These are phyloP conservation scores for Medicago arabica DNA, from an alignment of 306 rosid genomes.

Conservation along the genomic window DNA sequence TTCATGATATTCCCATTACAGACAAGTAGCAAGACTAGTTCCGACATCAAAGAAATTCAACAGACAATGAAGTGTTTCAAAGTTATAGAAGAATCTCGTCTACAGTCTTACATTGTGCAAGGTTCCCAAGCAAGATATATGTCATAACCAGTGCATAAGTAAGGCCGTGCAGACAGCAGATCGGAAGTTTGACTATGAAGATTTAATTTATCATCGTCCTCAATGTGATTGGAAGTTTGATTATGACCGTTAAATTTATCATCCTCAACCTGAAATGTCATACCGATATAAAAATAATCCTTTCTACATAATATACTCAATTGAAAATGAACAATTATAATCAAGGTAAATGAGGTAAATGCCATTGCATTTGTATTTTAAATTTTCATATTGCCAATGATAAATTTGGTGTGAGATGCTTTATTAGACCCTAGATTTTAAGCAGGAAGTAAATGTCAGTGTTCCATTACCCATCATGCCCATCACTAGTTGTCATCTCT, in stretches of 20 bases:
- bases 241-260: conserved; percentile 43
- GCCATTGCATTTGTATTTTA: conserved; percentile 25
- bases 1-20: conserved; percentile 5
- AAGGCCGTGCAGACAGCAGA: conserved; percentile 64
- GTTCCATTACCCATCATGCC: background rate
- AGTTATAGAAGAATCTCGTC: conserved; percentile 30
- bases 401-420: conserved; percentile 34
- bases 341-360: conserved; percentile 30
- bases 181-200: no score
- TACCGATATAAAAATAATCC: conserved; percentile 24
- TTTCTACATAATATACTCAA: conserved; percentile 17
- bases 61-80: conserved; percentile 9
- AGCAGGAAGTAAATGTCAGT: background rate
- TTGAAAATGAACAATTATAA: conserved; percentile 3
- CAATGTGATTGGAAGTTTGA: conserved; percentile 50
- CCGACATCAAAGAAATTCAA: conserved; percentile 4
- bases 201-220: no score
- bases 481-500: background rate
- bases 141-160: conserved; percentile 92
- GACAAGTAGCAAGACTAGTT: conserved; percentile 11
- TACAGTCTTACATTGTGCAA: conserved; percentile 77
- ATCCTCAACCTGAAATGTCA: conserved; percentile 62
- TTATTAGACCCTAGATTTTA: conserved; percentile 24
- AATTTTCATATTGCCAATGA: conserved; percentile 25
- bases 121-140: conserved; percentile 97